A percentile compares a stretch with the other conserved stretches of the same genome.
phyloP scores from a whole-genome alignment of 2,329 filamentous ascomycete species.

The Sporothrix inflata region DNA sequence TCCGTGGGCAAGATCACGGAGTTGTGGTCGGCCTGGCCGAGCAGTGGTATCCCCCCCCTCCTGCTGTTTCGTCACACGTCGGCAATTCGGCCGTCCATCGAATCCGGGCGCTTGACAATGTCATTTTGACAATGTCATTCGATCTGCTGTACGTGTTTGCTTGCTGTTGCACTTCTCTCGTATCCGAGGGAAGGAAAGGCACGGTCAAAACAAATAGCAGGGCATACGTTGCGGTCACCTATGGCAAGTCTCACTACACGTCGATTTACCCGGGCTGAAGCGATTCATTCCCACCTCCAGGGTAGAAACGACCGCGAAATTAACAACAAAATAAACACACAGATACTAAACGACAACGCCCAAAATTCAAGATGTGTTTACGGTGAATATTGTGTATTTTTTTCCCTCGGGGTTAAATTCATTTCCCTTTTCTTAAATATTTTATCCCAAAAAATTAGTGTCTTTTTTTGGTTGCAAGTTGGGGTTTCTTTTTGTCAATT shows the following conservation, averaged over 20 bases:
- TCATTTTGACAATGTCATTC: background rate
- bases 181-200: background rate
- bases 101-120: conserved; percentile 4
- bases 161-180: background rate
- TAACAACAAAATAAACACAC: background rate
- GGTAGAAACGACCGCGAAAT: background rate
- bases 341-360: too few relatives aligned
- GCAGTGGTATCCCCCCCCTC: background rate
- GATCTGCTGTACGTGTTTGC: background rate
- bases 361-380: too few relatives aligned
- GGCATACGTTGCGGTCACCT: background rate
- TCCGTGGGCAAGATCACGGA: background rate
- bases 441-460: too few relatives aligned
- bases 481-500: background rate
- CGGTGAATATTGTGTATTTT: too few relatives aligned
- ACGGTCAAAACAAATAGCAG: background rate
- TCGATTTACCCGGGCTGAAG: conserved; percentile 1
- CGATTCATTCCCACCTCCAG: background rate
- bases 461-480: background rate
- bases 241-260: too few relatives aligned
- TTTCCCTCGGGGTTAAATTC: too few relatives aligned
- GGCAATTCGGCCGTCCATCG: conserved; percentile 8
- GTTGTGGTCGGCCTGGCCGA: background rate
- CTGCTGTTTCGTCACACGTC: conserved; percentile 8
- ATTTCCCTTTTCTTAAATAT: too few relatives aligned